Conservation (phyloP, 2,329 filamentous ascomycete genomes). For the Xylaria sp. region DNA sequence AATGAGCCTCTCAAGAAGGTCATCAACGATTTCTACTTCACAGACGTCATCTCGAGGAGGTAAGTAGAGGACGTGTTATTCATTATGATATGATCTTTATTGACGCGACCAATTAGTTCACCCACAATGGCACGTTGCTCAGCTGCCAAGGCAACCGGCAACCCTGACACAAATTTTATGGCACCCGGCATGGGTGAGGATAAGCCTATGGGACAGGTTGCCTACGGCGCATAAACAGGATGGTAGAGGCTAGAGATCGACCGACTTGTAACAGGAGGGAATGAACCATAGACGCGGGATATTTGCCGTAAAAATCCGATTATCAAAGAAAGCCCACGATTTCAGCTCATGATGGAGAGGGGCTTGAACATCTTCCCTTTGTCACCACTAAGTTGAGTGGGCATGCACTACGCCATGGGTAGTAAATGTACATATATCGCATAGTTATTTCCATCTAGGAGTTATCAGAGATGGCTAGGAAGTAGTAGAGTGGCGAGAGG, state of each 20-base stretch:
- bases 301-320: conserved; percentile 12
- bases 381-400: conserved; percentile 23
- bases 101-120: conserved; percentile 68
- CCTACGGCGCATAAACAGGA: conserved; percentile 63
- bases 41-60: conserved; percentile 96
- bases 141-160: conserved; percentile 85
- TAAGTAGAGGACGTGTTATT: conserved; percentile 58
- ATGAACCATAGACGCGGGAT: conserved; percentile 26
- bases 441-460: conserved; percentile 34
- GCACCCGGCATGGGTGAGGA: conserved; percentile 75
- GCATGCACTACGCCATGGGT: conserved; percentile 37
- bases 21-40: conserved; percentile 98
- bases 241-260: not conserved
- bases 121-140: conserved; percentile 99
- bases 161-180: conserved; percentile 83
- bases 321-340: conserved; percentile 6
- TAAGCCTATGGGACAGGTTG: conserved; percentile 70
- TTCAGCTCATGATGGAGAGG: conserved; percentile 10
- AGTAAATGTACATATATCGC: conserved; percentile 47
- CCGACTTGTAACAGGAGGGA: conserved; percentile 14
- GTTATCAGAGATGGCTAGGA: conserved; percentile 10
- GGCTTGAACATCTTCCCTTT: conserved; percentile 18
- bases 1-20: conserved; percentile 82
- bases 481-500: conserved; percentile 3
- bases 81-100: conserved; percentile 5